A percentile compares a stretch with the other conserved stretches of the same genome.
Evolutionary conservation across 352 stramenopile genomes (phyloP).

Genomic region (Phytophthora fragariaefolia): DNA sequence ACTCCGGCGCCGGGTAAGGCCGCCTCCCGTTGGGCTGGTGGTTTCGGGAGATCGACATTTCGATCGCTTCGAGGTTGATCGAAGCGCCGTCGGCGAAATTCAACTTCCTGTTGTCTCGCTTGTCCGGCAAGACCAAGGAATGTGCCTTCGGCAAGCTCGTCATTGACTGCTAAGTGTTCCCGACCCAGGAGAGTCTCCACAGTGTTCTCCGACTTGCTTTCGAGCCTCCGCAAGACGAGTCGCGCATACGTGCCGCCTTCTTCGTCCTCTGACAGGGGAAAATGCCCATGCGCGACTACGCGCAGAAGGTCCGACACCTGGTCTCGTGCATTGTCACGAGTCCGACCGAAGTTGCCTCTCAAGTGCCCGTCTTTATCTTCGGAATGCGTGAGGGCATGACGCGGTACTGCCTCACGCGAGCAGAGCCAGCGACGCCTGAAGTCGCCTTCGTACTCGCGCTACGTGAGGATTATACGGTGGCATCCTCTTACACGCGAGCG

Average conservation of each 20-base stretch:
- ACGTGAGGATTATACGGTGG: neutral
- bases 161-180: neutral
- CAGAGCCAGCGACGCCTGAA: neutral
- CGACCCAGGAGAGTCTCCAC: slow-evolving; percentile 3
- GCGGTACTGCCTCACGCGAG: slow-evolving; percentile 4
- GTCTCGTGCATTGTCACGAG: slow-evolving; percentile 10
- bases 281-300: too few relatives aligned
- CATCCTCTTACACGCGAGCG: too few relatives aligned
- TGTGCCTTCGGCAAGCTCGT: slow-evolving; percentile 14
- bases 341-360: slow-evolving; percentile 14
- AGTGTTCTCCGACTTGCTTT: slow-evolving; percentile 8
- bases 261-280: slow-evolving; percentile 16
- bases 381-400: slow-evolving; percentile 20
- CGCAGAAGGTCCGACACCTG: slow-evolving; percentile 15
- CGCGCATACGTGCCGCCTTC: neutral
- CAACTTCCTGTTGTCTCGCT: neutral
- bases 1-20: neutral
- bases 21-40: neutral
- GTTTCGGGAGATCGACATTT: neutral
- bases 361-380: slow-evolving; percentile 23
- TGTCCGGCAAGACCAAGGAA: slow-evolving; percentile 3
- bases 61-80: neutral
- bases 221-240: slow-evolving; percentile 15
- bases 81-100: neutral
- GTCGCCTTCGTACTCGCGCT: neutral